Evolutionary conservation across 305 asterid genomes (phyloP).

Genomic region (Euphrasia arctica): DNA sequence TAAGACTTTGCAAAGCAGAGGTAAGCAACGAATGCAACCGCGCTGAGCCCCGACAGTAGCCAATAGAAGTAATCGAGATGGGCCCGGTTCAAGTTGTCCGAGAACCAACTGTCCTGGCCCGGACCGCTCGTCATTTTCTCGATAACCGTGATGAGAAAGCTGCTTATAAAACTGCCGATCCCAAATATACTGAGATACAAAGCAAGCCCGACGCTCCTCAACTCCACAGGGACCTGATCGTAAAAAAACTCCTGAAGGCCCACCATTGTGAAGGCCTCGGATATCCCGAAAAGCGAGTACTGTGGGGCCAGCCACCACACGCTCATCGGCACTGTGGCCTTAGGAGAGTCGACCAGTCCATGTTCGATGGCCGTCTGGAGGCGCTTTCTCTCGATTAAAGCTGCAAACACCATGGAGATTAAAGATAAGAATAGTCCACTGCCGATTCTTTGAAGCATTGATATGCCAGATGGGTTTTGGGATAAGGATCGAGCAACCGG

Average conservation of each 20-base stretch:
- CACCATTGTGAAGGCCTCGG: slow-evolving; percentile 15
- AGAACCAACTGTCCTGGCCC: slow-evolving; percentile 23
- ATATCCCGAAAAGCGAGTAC: slow-evolving; percentile 38
- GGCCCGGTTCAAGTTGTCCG: slow-evolving; percentile 35
- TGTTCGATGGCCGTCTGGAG: slow-evolving; percentile 33
- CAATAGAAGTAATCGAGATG: slow-evolving; percentile 43
- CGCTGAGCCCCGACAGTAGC: slow-evolving; percentile 31
- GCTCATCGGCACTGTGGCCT: slow-evolving; percentile 38
- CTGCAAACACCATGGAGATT: slow-evolving; percentile 37
- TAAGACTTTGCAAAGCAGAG: slow-evolving; percentile 31
- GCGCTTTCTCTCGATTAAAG: slow-evolving; percentile 39
- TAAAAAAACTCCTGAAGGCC: slow-evolving; percentile 42
- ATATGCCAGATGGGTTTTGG: slow-evolving; percentile 42
- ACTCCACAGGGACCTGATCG: slow-evolving; percentile 41
- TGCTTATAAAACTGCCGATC: slow-evolving; percentile 40
- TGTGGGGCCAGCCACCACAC: slow-evolving; percentile 57
- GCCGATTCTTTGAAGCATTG: slow-evolving; percentile 53
- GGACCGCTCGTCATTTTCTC: slow-evolving; percentile 10
- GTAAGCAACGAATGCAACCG: slow-evolving; percentile 15
- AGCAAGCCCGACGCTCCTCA: slow-evolving; percentile 47
- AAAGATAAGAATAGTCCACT: slow-evolving; percentile 37
- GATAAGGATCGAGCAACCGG: slow-evolving; percentile 38
- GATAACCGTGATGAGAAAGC: slow-evolving; percentile 34
- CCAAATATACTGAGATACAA: slow-evolving; percentile 41
- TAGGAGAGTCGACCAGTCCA: slow-evolving; percentile 35